phyloP scores from a whole-genome alignment of 148 eudicot species.

The Rhododendron kiyosumense region DNA sequence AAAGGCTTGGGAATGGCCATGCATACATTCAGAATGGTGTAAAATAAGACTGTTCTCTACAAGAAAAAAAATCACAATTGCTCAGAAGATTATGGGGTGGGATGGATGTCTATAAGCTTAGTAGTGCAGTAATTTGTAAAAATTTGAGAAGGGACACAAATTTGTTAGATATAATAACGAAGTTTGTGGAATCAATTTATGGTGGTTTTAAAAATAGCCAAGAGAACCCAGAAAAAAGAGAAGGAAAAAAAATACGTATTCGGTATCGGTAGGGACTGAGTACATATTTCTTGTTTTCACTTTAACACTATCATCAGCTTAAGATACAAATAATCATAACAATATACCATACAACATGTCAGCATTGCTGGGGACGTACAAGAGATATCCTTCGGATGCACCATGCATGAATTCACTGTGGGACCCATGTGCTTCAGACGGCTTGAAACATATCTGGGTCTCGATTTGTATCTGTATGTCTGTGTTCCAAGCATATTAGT shows the following conservation, averaged over 20 bases:
- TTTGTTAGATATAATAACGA: neutral
- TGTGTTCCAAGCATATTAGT: neutral
- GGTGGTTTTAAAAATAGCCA: neutral
- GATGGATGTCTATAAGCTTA: neutral
- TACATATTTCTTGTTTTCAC: neutral
- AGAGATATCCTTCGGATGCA: neutral
- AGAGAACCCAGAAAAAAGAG: neutral
- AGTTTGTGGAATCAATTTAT: neutral
- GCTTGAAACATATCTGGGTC: too few relatives aligned
- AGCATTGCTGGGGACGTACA: neutral
- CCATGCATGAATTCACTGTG: neutral
- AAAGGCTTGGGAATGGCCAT: constrained; percentile 81
- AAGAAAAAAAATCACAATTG: too few relatives aligned
- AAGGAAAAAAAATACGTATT: neutral
- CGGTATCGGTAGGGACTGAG: too few relatives aligned
- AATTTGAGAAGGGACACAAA: neutral
- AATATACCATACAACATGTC: neutral
- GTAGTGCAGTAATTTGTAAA: neutral
- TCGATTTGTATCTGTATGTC: neutral
- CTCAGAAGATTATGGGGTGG: neutral
- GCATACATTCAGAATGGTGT: constrained; percentile 71
- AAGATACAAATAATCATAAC: neutral
- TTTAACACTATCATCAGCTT: neutral
- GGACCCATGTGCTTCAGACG: neutral
- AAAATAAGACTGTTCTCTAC: neutral